These are phyloP conservation scores for Carallia pectinifolia DNA, from an alignment of 345 rosid genomes.

Conservation along the genomic window DNA sequence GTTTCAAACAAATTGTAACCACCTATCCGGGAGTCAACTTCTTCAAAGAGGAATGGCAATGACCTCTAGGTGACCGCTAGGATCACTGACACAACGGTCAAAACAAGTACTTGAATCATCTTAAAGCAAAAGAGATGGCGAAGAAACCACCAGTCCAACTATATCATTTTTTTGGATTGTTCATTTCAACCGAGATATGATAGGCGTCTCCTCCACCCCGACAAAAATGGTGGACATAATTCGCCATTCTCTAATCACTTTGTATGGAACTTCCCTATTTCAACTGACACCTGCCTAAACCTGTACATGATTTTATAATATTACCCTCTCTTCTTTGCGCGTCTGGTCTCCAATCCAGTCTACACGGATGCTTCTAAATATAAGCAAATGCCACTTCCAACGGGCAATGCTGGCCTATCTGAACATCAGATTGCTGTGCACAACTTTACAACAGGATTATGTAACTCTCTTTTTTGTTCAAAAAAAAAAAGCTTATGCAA, in stretches of 20 bases:
- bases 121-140: neutral
- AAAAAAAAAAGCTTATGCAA: neutral
- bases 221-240: neutral
- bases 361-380: neutral
- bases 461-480: conserved; percentile 6
- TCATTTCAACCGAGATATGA: too few species aligned
- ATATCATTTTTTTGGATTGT: neutral
- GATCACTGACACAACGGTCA: too few species aligned
- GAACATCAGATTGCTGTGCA: neutral
- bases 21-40: too few species aligned
- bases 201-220: neutral
- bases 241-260: neutral
- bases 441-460: neutral
- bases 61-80: too few species aligned
- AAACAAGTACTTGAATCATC: too few species aligned
- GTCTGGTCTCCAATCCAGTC: neutral
- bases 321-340: neutral
- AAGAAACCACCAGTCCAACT: neutral
- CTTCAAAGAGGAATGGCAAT: too few species aligned
- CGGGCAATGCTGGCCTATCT: neutral
- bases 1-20: too few species aligned
- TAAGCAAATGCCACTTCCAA: neutral
- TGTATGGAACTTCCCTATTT: neutral
- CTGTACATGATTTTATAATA: neutral
- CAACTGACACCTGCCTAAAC: neutral